Conservation (phyloP, 306 rosid genomes). For the Prunus fruticosa region DNA sequence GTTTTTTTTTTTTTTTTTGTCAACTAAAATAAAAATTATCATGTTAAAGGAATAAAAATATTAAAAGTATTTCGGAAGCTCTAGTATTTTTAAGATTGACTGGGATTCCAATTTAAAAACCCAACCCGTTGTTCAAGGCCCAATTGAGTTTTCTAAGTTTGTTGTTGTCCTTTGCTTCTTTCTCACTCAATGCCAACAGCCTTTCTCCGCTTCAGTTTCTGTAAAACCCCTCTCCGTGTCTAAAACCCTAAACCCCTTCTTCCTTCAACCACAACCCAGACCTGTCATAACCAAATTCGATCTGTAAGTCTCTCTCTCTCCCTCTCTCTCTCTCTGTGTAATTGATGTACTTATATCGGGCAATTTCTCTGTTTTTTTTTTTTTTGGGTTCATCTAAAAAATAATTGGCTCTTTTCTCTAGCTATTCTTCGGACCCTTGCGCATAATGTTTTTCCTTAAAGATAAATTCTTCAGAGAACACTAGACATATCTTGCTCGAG, state of each 20-base stretch:
- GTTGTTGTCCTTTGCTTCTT: neutral
- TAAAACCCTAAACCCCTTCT: neutral
- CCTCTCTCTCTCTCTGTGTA: neutral
- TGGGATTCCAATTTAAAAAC: neutral
- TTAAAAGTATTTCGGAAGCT: too few species aligned
- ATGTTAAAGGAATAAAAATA: too few species aligned
- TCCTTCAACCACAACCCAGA: neutral
- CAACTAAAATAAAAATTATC: too few species aligned
- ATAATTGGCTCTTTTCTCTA: too few species aligned
- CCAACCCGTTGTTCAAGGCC: neutral
- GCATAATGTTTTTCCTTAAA: too few species aligned
- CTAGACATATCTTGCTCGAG: too few species aligned
- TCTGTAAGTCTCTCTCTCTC: neutral
- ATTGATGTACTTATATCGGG: neutral
- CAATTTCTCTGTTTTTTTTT: neutral
- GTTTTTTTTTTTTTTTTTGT: too few species aligned
- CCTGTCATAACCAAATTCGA: neutral
- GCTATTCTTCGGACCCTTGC: too few species aligned
- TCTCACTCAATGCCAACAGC: neutral
- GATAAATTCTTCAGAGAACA: neutral
- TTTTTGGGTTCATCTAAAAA: neutral
- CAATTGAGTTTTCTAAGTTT: too few species aligned
- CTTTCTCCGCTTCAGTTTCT: neutral
- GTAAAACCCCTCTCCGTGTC: neutral
- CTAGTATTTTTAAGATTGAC: too few species aligned